Base-by-base conservation (phyloP, 257 asterid genomes). In the Scutellaria baicalensis region DNA sequence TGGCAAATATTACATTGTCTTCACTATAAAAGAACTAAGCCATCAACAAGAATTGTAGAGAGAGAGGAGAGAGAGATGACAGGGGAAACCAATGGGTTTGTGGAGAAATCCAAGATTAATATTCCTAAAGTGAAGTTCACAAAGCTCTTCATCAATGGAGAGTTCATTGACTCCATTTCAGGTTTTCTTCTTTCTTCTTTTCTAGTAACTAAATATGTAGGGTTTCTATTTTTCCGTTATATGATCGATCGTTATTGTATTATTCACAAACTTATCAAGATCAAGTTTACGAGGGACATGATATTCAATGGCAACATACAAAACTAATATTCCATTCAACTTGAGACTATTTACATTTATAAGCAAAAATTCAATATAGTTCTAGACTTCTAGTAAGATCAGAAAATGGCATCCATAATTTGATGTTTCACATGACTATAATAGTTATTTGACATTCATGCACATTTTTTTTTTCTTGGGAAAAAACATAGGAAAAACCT, bases 161-260 rank as follows among this genome's bases (percentile, higher is more conserved):
- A 77, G 6, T 89, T 89, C 73, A 71, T 80, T 10, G 81, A 84
- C 75, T 86, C 93, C 42, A 14, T 73, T 9, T 86, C 96, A 79
- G 96, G 93, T 88, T 58, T 7, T 6, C 13, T 18, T 12, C 16
- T 3, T 2, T n/a, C 5, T 43, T 16, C 44, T 23, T 27, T 27
- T 27, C 33, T 5, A 5, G 2, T 27, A 27, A 27, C 4, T 2
- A 4, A 27, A 27, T 27, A 27, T 42, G 3, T 42, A 42, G n/a
- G 12, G 45, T 40, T 40, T 6, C 45, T 40, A 6, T 5, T 40
- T 40, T 40, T 40, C 7, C 45, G 3, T 23, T 23, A 23, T n/a
- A n/a, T n/a, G n/a, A n/a, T n/a, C n/a, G n/a, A n/a, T n/a, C n/a
- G n/a, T n/a, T n/a, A n/a, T n/a, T n/a, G n/a, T 23, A 23, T 23